phyloP scores from a whole-genome alignment of 2,329 filamentous ascomycete genomes.

The Simplicillium aogashimaense region DNA sequence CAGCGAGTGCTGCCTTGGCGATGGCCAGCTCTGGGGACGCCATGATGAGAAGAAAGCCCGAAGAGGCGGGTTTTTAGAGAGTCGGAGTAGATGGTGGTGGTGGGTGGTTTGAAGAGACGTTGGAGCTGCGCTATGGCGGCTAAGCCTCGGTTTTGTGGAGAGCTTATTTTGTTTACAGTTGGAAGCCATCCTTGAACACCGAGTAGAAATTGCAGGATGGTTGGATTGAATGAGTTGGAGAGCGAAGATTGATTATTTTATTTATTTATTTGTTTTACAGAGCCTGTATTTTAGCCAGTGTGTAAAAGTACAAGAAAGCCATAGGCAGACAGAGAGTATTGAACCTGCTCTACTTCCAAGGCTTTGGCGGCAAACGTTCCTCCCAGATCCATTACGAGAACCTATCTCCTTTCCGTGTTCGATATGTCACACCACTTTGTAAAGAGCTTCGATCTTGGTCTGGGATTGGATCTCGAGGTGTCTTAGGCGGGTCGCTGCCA shows the following conservation, averaged over 20 bases:
- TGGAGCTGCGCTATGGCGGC: not conserved
- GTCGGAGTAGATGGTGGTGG: not conserved
- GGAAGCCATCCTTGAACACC: too few relatives aligned
- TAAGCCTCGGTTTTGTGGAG: conserved; percentile 7
- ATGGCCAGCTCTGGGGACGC: conserved; percentile 64
- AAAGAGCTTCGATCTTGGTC: conserved; percentile 51
- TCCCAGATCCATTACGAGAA: conserved; percentile 45
- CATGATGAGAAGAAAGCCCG: conserved; percentile 34
- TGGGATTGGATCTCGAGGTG: conserved; percentile 59
- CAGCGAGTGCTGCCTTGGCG: conserved; percentile 68
- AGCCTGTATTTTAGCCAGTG: too few relatives aligned
- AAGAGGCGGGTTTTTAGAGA: conserved; percentile 5
- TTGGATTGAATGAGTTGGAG: not conserved
- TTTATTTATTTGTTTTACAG: not conserved
- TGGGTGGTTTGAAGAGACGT: not conserved
- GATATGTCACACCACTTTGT: conserved; percentile 53
- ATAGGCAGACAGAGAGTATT: not conserved
- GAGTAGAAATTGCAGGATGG: not conserved
- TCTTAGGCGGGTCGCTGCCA: conserved; percentile 29
- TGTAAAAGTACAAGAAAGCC: too few relatives aligned
- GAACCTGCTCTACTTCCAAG: not conserved
- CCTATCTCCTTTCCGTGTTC: conserved; percentile 74
- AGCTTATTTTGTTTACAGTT: not conserved
- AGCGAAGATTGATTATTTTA: not conserved
- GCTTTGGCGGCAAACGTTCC: not conserved